Evolutionary conservation across 306 rosid species (phyloP).

Genomic region (Vachellia pachyceras): DNA sequence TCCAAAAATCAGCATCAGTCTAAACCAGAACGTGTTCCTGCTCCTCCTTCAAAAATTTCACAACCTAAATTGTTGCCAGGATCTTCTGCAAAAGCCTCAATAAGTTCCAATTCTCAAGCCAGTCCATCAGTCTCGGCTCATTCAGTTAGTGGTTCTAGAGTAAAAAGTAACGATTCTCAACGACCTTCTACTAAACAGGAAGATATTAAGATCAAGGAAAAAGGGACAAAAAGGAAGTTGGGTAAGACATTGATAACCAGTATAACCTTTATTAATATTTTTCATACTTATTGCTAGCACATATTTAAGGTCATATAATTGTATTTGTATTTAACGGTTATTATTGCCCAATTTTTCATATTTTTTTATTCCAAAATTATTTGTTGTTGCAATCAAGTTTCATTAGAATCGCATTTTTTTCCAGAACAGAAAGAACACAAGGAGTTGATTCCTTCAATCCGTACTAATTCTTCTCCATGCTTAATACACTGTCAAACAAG

Average conservation of each 20-base stretch:
- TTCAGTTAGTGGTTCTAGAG: slow-evolving; percentile 37
- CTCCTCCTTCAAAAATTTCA: slow-evolving; percentile 49
- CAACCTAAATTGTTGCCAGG: slow-evolving; percentile 39
- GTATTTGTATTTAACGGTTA: slow-evolving; percentile 11
- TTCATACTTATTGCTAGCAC: neutral
- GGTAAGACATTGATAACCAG: slow-evolving; percentile 53
- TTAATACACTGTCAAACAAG: slow-evolving; percentile 41
- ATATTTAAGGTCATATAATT: slow-evolving; percentile 12
- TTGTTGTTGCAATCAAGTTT: slow-evolving; percentile 15
- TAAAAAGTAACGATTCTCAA: slow-evolving; percentile 39
- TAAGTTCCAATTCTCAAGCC: slow-evolving; percentile 41
- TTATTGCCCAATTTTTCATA: slow-evolving; percentile 15
- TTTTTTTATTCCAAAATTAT: neutral
- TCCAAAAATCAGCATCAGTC: slow-evolving; percentile 40
- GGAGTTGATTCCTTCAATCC: slow-evolving; percentile 57
- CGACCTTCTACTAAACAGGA: slow-evolving; percentile 46
- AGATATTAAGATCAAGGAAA: slow-evolving; percentile 42
- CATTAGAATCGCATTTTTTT: slow-evolving; percentile 22
- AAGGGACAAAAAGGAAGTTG: slow-evolving; percentile 67
- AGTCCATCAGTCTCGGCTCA: slow-evolving; percentile 44
- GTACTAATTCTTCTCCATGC: slow-evolving; percentile 53
- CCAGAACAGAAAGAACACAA: slow-evolving; percentile 68
- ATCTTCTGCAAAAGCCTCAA: slow-evolving; percentile 44
- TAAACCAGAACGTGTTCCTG: slow-evolving; percentile 58
- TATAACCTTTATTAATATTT: slow-evolving; percentile 18